Evolutionary conservation across 768 basidiomycete species (phyloP).

Genomic region (Rhizopogon vinicolor): DNA sequence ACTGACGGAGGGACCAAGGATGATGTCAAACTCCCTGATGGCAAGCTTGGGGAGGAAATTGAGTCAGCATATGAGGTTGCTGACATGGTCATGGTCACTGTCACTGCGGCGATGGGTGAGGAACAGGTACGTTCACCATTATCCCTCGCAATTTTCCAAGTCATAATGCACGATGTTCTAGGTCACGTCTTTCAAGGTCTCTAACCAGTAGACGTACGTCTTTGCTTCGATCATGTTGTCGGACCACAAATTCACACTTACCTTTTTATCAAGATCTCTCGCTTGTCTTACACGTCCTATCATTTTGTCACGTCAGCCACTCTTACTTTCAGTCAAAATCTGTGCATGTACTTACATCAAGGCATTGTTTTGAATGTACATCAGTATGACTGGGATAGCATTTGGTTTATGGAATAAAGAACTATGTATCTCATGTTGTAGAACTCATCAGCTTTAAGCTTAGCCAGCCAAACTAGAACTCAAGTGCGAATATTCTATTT

Average conservation of each 20-base stretch:
- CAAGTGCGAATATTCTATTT: not conserved
- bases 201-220: not conserved
- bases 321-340: conserved; percentile 1
- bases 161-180: not conserved
- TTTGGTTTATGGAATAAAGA: not conserved
- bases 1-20: conserved; percentile 79
- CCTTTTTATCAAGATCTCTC: not conserved
- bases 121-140: conserved; percentile 49
- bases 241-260: not conserved
- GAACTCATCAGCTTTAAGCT: not conserved
- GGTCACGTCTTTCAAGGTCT: not conserved
- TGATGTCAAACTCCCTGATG: conserved; percentile 91
- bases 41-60: conserved; percentile 74
- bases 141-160: too few species aligned
- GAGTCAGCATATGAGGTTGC: conserved; percentile 69
- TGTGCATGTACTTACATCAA: conserved; percentile 1
- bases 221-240: not conserved
- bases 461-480: too few species aligned
- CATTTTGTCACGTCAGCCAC: conserved; percentile 1
- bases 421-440: conserved; percentile 3
- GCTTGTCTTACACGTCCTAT: conserved; percentile 3
- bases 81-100: conserved; percentile 85
- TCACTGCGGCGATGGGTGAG: conserved; percentile 88
- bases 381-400: not conserved
- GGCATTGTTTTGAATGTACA: conserved; percentile 1